Conservation (phyloP, 2,329 filamentous ascomycete genomes). For the Chalaropsis ovoidea region DNA sequence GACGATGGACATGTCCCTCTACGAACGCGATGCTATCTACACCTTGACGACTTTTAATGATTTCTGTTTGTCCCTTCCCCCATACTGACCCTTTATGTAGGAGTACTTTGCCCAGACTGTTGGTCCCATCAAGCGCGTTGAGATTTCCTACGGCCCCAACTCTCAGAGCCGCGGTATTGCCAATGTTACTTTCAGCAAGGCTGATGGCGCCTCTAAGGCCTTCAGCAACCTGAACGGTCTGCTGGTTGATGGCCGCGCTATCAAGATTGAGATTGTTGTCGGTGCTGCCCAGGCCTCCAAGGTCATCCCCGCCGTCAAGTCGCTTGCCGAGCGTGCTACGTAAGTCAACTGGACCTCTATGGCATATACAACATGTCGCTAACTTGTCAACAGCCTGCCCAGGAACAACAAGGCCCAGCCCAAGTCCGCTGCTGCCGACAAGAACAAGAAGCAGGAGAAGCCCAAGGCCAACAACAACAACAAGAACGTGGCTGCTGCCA, state of each 20-base stretch:
- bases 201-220: constrained; percentile 74
- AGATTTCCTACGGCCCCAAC: constrained; percentile 85
- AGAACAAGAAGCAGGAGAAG: constrained; percentile 48
- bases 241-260: constrained; percentile 77
- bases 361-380: constrained; percentile 28
- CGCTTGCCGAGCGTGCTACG: constrained; percentile 72
- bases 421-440: constrained; percentile 69
- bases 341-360: constrained; percentile 38
- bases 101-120: constrained; percentile 89
- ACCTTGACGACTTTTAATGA: constrained; percentile 41
- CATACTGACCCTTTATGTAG: constrained; percentile 53
- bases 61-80: constrained; percentile 30
- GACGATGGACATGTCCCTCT: constrained; percentile 30
- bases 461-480: constrained; percentile 32
- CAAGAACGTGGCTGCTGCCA: constrained; percentile 28
- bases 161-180: constrained; percentile 87
- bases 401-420: constrained; percentile 57
- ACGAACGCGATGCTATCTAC: constrained; percentile 35
- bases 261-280: constrained; percentile 92
- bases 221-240: constrained; percentile 77
- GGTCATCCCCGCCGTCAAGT: constrained; percentile 55
- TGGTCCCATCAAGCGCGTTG: constrained; percentile 81
- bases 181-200: constrained; percentile 73
- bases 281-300: constrained; percentile 62
- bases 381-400: constrained; percentile 31